Conservation (phyloP, 1,284 basidiomycete genomes). For the Thelephora terrestris region DNA sequence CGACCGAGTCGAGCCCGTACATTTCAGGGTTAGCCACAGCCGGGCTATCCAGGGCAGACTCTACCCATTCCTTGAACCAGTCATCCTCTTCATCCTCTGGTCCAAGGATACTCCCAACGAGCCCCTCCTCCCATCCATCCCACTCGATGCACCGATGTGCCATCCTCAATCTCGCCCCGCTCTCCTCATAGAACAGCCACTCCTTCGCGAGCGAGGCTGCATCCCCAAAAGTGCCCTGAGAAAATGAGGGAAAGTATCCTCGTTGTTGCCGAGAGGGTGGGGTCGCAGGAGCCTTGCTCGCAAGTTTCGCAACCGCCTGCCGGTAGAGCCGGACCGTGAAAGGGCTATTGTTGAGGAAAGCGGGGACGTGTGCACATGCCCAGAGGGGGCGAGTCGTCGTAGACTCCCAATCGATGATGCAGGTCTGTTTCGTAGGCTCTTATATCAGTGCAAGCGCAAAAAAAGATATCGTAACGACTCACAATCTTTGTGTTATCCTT, state of each 20-base stretch:
- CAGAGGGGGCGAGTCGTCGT: slow-evolving; percentile 74
- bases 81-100: slow-evolving; percentile 57
- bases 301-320: slow-evolving; percentile 42
- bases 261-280: slow-evolving; percentile 10
- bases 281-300: slow-evolving; percentile 14
- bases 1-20: slow-evolving; percentile 1
- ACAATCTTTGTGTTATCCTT: slow-evolving; percentile 59
- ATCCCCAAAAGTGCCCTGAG: slow-evolving; percentile 9
- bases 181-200: slow-evolving; percentile 62
- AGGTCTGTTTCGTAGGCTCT: slow-evolving; percentile 38
- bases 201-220: slow-evolving; percentile 41
- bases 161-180: slow-evolving; percentile 54
- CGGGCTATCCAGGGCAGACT: slow-evolving; percentile 19
- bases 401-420: slow-evolving; percentile 80
- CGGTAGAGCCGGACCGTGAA: slow-evolving; percentile 64
- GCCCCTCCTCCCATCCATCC: slow-evolving; percentile 81
- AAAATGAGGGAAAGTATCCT: slow-evolving; percentile 2
- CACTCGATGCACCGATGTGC: slow-evolving; percentile 72
- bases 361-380: slow-evolving; percentile 70
- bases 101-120: slow-evolving; percentile 63
- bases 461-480: slow-evolving; percentile 20
- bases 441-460: slow-evolving; percentile 4
- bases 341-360: slow-evolving; percentile 64
- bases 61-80: slow-evolving; percentile 45
- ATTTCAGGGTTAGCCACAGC: slow-evolving; percentile 2